Evolutionary conservation across 164 flowering plant species (phyloP).

Genomic region (Umbellularia californica): DNA sequence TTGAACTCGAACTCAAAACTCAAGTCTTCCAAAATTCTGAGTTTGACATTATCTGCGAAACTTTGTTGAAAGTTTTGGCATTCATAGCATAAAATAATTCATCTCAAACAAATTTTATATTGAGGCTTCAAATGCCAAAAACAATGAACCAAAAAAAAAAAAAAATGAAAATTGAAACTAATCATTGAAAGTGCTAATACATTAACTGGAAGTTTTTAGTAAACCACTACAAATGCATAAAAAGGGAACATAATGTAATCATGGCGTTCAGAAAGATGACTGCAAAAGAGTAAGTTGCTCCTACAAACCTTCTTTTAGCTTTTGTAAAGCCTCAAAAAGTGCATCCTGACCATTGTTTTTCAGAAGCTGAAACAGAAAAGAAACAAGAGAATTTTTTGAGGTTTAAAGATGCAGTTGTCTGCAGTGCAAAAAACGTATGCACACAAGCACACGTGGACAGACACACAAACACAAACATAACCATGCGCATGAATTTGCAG

Average conservation of each 20-base stretch:
- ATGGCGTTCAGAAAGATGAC: background rate
- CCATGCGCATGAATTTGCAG: too few species aligned
- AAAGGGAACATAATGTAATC: background rate
- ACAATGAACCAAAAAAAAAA: too few species aligned
- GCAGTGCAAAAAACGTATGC: too few species aligned
- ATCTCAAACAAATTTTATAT: too few species aligned
- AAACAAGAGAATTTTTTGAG: background rate
- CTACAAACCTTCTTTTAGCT: constrained; percentile 54
- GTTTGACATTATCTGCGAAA: background rate
- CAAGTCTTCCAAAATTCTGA: background rate
- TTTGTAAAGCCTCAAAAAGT: constrained; percentile 56
- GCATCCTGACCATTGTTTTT: constrained; percentile 34
- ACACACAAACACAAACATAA: background rate
- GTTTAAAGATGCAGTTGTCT: too few species aligned
- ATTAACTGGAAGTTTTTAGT: too few species aligned
- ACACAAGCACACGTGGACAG: too few species aligned
- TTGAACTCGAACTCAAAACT: background rate
- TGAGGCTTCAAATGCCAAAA: too few species aligned
- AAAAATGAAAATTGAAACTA: background rate
- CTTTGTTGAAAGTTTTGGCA: too few species aligned
- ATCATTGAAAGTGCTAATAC: background rate
- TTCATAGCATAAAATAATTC: too few species aligned
- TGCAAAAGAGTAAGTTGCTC: background rate
- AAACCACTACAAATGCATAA: too few species aligned
- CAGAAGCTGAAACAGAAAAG: constrained; percentile 21